Conservation (phyloP, 306 rosid species). For the Delonix regia region DNA sequence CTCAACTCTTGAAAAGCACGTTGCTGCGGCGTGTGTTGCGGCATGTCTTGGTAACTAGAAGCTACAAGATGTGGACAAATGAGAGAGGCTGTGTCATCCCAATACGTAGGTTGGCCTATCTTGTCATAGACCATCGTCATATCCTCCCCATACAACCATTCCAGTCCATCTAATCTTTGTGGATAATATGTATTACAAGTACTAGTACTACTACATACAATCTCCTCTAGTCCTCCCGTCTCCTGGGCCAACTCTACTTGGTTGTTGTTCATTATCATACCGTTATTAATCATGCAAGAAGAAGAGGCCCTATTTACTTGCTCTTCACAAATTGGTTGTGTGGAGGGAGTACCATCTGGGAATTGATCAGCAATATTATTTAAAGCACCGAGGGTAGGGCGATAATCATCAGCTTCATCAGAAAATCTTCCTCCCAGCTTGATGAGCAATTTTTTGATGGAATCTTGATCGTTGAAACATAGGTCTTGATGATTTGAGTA, state of each 20-base stretch:
- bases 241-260: slow-evolving; percentile 39
- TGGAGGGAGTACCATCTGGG: not conserved
- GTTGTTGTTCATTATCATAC: not conserved
- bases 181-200: too few species aligned
- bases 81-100: slow-evolving; percentile 54
- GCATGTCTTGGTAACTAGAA: slow-evolving; percentile 31
- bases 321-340: slow-evolving; percentile 32
- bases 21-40: slow-evolving; percentile 27
- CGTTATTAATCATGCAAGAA: slow-evolving; percentile 10
- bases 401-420: slow-evolving; percentile 10
- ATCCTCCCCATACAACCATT: slow-evolving; percentile 56
- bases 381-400: slow-evolving; percentile 36
- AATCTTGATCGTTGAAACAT: slow-evolving; percentile 55
- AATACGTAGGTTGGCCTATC: not conserved
- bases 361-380: slow-evolving; percentile 33
- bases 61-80: slow-evolving; percentile 45
- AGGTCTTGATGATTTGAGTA: slow-evolving; percentile 50
- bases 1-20: slow-evolving; percentile 47
- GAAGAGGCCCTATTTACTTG: slow-evolving; percentile 35
- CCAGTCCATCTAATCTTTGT: slow-evolving; percentile 51
- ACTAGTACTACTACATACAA: slow-evolving; percentile 16
- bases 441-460: slow-evolving; percentile 58
- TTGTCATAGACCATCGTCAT: slow-evolving; percentile 3
- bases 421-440: slow-evolving; percentile 75
- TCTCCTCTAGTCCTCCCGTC: slow-evolving; percentile 39